These are phyloP conservation scores for Ophiostoma montium DNA, from an alignment of 2,329 filamentous ascomycete species.

Conservation along the genomic window DNA sequence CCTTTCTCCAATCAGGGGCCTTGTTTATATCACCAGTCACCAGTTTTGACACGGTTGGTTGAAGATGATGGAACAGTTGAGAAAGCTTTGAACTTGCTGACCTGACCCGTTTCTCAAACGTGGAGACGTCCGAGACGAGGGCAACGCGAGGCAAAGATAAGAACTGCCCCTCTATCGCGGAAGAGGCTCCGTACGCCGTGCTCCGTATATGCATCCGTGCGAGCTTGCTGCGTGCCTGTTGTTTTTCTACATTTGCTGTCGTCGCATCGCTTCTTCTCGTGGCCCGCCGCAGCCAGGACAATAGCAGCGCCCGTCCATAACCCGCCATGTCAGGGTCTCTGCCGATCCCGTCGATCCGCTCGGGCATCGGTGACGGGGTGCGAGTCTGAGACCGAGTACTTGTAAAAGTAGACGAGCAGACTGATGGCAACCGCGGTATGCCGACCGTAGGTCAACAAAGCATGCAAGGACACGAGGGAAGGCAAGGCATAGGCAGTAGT, in stretches of 20 bases:
- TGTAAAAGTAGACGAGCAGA: constrained; percentile 68
- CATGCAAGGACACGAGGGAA: neutral
- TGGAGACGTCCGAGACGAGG: too few relatives aligned
- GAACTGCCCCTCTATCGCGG: constrained; percentile 34
- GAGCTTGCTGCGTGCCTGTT: constrained; percentile 44
- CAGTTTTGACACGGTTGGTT: too few relatives aligned
- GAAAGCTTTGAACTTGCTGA: too few relatives aligned
- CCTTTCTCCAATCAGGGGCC: too few relatives aligned
- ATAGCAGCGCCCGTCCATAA: too few relatives aligned
- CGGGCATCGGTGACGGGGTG: constrained; percentile 75
- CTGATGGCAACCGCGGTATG: constrained; percentile 77
- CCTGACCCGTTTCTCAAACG: too few relatives aligned
- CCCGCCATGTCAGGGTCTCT: constrained; percentile 25
- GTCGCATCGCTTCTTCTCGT: too few relatives aligned
- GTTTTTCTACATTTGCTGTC: constrained; percentile 15
- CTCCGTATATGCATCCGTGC: constrained; percentile 46
- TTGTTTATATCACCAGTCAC: too few relatives aligned
- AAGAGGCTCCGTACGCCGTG: constrained; percentile 63
- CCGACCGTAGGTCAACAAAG: constrained; percentile 42
- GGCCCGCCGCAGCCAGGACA: too few relatives aligned
- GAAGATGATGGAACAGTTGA: too few relatives aligned
- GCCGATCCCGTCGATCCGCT: constrained; percentile 49
- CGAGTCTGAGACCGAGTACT: too few relatives aligned
- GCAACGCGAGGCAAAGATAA: too few relatives aligned
- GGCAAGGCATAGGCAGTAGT: neutral